phyloP scores from a whole-genome alignment of 495 filamentous ascomycete species.

The Daldinia bambusicola region DNA sequence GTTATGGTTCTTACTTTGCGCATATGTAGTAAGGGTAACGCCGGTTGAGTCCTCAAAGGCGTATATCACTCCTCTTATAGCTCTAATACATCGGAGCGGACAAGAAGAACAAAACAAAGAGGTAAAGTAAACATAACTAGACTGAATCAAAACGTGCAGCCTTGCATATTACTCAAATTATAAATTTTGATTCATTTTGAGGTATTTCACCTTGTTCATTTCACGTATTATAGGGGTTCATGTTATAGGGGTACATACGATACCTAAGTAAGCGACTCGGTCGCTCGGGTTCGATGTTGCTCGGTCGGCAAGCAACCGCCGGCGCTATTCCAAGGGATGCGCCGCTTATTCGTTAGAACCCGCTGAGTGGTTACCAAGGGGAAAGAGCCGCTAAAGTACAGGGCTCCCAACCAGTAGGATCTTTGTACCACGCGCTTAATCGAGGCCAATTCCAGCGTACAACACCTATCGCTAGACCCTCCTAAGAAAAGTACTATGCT shows the following conservation, averaged over 20 bases:
- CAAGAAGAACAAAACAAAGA: not conserved
- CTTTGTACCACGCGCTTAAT: slow-evolving; percentile 46
- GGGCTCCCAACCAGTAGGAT: slow-evolving; percentile 41
- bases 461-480: not conserved
- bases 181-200: not conserved
- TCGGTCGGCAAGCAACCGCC: slow-evolving; percentile 23
- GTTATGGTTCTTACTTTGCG: slow-evolving; percentile 5
- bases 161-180: not conserved
- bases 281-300: slow-evolving; percentile 12
- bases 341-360: slow-evolving; percentile 20
- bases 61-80: not conserved
- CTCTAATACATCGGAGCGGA: not conserved
- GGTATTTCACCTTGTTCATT: not conserved
- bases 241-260: slow-evolving; percentile 1
- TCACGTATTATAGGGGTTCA: not conserved
- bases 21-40: not conserved
- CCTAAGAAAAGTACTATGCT: slow-evolving; percentile 5
- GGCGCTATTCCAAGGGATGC: slow-evolving; percentile 20
- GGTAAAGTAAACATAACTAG: not conserved
- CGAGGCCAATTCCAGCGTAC: slow-evolving; percentile 21
- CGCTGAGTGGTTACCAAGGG: slow-evolving; percentile 26
- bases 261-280: not conserved
- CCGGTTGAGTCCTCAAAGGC: not conserved
- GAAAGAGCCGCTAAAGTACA: slow-evolving; percentile 36
- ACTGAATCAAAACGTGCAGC: not conserved